These are phyloP conservation scores for Cladosporium sp. DNA, from an alignment of 2,329 filamentous ascomycete genomes.

Conservation along the genomic window DNA sequence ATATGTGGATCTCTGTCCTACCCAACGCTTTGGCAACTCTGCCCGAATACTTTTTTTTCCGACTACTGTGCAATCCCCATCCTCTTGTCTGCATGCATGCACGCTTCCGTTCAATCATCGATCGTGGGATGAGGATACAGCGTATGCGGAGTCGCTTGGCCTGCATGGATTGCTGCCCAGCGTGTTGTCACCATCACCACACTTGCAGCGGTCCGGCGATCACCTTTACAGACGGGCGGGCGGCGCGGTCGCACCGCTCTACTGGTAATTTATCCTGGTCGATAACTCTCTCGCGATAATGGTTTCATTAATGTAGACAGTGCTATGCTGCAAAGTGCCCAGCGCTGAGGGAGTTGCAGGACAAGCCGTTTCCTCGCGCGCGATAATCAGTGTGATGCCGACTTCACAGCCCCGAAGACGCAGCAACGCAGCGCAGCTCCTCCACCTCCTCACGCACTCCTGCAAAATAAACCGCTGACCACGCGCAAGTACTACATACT, in stretches of 20 bases:
- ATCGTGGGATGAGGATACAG: background rate
- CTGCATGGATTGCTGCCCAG: slow-evolving; percentile 1
- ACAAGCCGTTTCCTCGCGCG: background rate
- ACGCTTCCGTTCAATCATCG: slow-evolving; percentile 3
- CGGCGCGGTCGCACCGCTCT: slow-evolving; percentile 4
- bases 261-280: slow-evolving; percentile 6
- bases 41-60: background rate
- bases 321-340: background rate
- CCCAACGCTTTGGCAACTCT: background rate
- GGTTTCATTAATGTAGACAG: slow-evolving; percentile 1
- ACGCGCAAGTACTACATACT: background rate
- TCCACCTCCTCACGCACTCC: background rate
- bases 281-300: background rate
- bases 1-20: slow-evolving; percentile 6
- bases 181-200: background rate
- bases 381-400: background rate
- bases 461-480: background rate
- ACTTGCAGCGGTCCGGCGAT: background rate
- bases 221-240: slow-evolving; percentile 4
- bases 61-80: background rate
- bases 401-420: background rate
- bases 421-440: background rate
- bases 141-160: slow-evolving; percentile 3
- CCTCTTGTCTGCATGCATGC: background rate
- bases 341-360: background rate